phyloP scores from a whole-genome alignment of 441 rosid genomes.

The Pelargonium myrrhifolium region DNA sequence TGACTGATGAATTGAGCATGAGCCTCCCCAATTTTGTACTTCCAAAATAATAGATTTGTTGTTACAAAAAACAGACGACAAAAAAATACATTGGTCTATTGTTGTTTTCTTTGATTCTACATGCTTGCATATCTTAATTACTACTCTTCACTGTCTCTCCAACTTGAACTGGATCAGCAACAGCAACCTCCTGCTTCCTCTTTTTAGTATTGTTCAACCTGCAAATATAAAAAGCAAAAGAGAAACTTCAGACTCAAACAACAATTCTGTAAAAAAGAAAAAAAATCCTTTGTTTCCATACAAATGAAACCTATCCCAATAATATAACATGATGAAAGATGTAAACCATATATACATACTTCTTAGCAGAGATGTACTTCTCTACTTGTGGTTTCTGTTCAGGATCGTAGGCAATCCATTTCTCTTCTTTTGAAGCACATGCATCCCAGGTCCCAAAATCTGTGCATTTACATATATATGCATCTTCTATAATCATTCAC shows the following conservation, averaged over 20 bases:
- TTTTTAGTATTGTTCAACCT: not conserved
- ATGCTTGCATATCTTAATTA: not conserved
- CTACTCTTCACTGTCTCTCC: not conserved
- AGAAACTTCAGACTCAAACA: not conserved
- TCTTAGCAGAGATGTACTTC: slow-evolving; percentile 42
- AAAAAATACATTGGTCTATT: too few relatives aligned
- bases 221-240: not conserved
- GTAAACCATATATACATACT: not conserved
- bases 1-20: too few relatives aligned
- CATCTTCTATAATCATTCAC: not conserved
- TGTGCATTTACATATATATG: too few relatives aligned
- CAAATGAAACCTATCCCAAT: not conserved
- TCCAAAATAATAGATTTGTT: too few relatives aligned
- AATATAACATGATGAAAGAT: not conserved
- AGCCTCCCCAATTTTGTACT: too few relatives aligned
- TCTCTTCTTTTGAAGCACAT: slow-evolving; percentile 31
- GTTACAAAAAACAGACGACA: too few relatives aligned
- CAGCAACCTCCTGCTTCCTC: slow-evolving; percentile 5
- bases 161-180: not conserved
- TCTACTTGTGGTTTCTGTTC: slow-evolving; percentile 55
- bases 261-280: not conserved
- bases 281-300: not conserved
- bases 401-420: slow-evolving; percentile 54
- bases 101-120: too few relatives aligned
- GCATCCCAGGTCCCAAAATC: slow-evolving; percentile 40